phyloP scores from a whole-genome alignment of 805 yeast species.

The Suhomyces faveliae region DNA sequence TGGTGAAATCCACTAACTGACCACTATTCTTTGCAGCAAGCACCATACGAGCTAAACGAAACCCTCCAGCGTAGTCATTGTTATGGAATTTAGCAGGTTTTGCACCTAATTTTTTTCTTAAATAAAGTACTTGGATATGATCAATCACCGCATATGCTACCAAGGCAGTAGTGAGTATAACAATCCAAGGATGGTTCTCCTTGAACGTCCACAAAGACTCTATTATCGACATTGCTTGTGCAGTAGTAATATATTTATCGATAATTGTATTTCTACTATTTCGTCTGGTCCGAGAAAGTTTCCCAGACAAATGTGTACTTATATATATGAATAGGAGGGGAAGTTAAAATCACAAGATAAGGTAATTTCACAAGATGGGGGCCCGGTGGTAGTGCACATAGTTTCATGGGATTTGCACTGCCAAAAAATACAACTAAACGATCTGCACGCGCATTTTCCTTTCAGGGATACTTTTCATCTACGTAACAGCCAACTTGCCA shows the following conservation, averaged over 20 bases:
- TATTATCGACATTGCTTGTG: background rate
- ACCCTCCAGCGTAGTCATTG: constrained; percentile 15
- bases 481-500: background rate
- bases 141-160: background rate
- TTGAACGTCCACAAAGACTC: background rate
- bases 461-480: background rate
- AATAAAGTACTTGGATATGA: background rate
- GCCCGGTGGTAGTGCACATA: too few species aligned
- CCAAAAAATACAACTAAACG: background rate
- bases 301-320: background rate
- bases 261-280: too few species aligned
- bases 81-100: constrained; percentile 4
- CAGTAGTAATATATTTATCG: too few species aligned
- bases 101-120: constrained; percentile 10
- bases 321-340: background rate
- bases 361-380: too few species aligned
- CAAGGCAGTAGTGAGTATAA: background rate
- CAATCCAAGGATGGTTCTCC: background rate
- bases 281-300: too few species aligned
- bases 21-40: constrained; percentile 19
- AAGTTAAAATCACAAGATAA: background rate
- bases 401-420: too few species aligned
- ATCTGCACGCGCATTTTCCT: background rate
- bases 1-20: constrained; percentile 15
- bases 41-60: constrained; percentile 13